Conservation (phyloP, 805 yeast genomes). For the Wickerhamomyces ciferrii region DNA sequence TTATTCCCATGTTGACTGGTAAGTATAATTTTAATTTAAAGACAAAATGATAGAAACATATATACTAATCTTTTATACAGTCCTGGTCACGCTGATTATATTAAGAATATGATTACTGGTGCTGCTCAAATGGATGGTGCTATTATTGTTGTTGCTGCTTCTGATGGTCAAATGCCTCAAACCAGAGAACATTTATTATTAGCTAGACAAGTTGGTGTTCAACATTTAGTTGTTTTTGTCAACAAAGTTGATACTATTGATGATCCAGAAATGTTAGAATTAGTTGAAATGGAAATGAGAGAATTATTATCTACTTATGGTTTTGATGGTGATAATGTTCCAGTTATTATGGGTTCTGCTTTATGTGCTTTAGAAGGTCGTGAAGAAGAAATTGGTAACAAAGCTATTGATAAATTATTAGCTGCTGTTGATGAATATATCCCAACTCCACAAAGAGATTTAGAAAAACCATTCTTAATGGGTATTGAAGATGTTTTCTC, state of each 20-base stretch:
- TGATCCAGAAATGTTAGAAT: conserved; percentile 98
- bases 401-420: conserved; percentile 78
- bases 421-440: conserved; percentile 91
- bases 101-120: conserved; percentile 99
- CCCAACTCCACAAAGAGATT: conserved; percentile 95
- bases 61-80: too few species aligned
- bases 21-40: too few species aligned
- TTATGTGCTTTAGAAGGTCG: conserved; percentile 89
- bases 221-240: conserved; percentile 93
- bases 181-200: conserved; percentile 97
- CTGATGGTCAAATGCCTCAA: conserved; percentile 99
- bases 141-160: conserved; percentile 97
- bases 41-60: too few species aligned
- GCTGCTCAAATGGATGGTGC: conserved; percentile 99
- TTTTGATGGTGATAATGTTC: conserved; percentile 97
- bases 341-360: conserved; percentile 98
- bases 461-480: conserved; percentile 94
- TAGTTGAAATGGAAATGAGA: conserved; percentile 99
- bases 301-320: conserved; percentile 88
- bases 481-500: conserved; percentile 98
- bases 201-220: conserved; percentile 99
- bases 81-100: conserved; percentile 98
- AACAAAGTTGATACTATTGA: conserved; percentile 98
- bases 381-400: conserved; percentile 86
- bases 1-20: conserved; percentile 97